Evolutionary conservation across 2,329 filamentous ascomycete species (phyloP).

Genomic region (Ophiocordyceps camponoti-saundersi): DNA sequence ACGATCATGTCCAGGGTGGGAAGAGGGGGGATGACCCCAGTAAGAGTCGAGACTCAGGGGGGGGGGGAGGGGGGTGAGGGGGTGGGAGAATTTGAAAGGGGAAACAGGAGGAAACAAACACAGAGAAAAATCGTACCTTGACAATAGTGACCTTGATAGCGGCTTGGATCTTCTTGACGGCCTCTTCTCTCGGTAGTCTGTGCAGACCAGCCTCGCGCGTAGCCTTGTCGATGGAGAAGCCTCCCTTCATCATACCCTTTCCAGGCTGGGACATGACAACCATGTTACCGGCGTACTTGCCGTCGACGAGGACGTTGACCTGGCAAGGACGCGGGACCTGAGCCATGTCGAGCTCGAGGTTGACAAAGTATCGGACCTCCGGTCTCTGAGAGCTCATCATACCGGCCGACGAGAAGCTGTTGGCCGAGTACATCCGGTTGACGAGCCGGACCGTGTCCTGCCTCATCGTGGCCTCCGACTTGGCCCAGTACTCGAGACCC

Average conservation of each 20-base stretch:
- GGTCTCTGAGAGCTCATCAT: constrained; percentile 1
- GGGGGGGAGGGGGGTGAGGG: neutral
- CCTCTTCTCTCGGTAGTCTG: constrained; percentile 6
- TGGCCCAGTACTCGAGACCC: constrained; percentile 18
- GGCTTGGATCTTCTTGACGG: constrained; percentile 9
- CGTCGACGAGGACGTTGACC: constrained; percentile 16
- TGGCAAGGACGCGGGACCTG: constrained; percentile 18
- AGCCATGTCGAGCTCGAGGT: constrained; percentile 15
- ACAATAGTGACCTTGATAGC: constrained; percentile 15
- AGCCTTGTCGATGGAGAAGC: constrained; percentile 35
- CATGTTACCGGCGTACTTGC: constrained; percentile 14
- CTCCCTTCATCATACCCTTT: constrained; percentile 13
- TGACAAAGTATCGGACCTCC: constrained; percentile 17
- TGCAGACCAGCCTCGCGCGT: constrained; percentile 43
- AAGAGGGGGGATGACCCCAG: neutral
- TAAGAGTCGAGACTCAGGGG: too few relatives aligned
- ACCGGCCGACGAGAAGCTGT: neutral
- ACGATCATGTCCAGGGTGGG: neutral
- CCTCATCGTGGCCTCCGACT: constrained; percentile 12
- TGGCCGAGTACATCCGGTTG: constrained; percentile 14
- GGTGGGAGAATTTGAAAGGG: neutral
- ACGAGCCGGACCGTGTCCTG: constrained; percentile 13
- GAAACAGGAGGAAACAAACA: neutral
- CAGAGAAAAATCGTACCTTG: constrained; percentile 9
- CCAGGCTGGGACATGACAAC: constrained; percentile 19